These are phyloP conservation scores for Diaporthe citrichinensis DNA, from an alignment of 2,329 filamentous ascomycete species.

Conservation along the genomic window DNA sequence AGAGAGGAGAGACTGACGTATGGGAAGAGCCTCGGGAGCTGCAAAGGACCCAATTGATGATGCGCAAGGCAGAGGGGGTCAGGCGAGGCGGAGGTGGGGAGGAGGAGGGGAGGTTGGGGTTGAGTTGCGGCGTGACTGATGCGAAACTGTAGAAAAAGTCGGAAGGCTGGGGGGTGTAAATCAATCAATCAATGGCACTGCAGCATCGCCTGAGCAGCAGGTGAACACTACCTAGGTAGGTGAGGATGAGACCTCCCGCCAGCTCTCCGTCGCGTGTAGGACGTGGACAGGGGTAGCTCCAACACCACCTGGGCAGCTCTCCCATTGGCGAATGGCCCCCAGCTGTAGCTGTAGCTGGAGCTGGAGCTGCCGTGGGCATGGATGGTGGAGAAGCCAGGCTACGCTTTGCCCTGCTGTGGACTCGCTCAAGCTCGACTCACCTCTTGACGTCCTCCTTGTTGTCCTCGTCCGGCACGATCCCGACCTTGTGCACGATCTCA, in stretches of 20 bases:
- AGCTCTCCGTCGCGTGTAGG: not conserved
- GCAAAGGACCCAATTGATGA: not conserved
- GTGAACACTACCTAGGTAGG: not conserved
- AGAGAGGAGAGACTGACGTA: not conserved
- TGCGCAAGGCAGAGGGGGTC: not conserved
- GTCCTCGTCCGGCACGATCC: not conserved
- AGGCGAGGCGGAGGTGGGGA: not conserved
- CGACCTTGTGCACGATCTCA: not conserved
- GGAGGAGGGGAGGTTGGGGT: constrained; percentile 2
- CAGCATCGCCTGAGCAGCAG: not conserved
- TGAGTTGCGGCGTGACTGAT: not conserved
- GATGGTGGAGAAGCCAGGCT: not conserved
- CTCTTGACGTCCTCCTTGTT: not conserved
- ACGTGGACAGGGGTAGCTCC: constrained; percentile 26
- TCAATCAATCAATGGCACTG: not conserved
- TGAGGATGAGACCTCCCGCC: not conserved
- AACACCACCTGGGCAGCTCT: constrained; percentile 16
- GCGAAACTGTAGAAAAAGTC: constrained; percentile 15
- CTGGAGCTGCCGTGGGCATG: no score
- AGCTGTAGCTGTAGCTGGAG: not conserved
- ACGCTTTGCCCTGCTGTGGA: not conserved
- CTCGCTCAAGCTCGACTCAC: not conserved
- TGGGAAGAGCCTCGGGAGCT: not conserved
- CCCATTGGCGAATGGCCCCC: constrained; percentile 12
- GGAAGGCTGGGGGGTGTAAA: constrained; percentile 19